Conservation (phyloP, 2,329 filamentous ascomycete species). For the Claviceps sp. region DNA sequence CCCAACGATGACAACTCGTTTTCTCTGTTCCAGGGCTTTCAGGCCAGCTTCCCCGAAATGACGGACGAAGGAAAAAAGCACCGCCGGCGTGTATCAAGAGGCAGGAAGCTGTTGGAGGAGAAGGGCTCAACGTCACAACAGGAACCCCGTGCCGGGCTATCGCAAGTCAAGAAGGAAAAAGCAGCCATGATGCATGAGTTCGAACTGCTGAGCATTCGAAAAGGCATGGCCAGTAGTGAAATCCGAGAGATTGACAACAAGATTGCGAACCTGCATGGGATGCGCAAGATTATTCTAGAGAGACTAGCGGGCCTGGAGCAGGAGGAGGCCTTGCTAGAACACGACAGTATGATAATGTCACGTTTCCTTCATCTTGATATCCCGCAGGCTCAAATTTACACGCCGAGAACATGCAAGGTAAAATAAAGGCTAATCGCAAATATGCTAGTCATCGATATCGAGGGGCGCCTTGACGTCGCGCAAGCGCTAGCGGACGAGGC, state of each 20-base stretch:
- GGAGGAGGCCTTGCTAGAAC: constrained; percentile 80
- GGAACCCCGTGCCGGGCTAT: constrained; percentile 52
- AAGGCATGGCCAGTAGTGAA: constrained; percentile 95
- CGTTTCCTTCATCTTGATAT: not conserved
- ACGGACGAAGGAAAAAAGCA: constrained; percentile 58
- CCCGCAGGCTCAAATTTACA: not conserved
- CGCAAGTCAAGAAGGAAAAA: constrained; percentile 68
- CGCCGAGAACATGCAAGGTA: too few relatives aligned
- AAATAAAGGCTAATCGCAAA: not conserved
- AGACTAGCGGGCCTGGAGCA: constrained; percentile 75
- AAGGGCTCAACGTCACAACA: constrained; percentile 35
- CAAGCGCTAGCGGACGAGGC: constrained; percentile 46
- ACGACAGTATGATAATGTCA: constrained; percentile 53
- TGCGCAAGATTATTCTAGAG: constrained; percentile 85
- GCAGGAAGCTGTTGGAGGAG: constrained; percentile 56
- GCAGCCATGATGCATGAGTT: constrained; percentile 68
- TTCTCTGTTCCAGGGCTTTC: constrained; percentile 92
- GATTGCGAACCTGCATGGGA: constrained; percentile 80
- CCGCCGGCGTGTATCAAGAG: constrained; percentile 57
- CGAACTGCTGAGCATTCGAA: constrained; percentile 82
- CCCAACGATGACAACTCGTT: constrained; percentile 77
- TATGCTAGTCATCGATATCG: constrained; percentile 44
- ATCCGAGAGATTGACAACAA: constrained; percentile 96
- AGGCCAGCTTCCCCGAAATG: constrained; percentile 67
- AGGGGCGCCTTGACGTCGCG: constrained; percentile 47